Base-by-base conservation (phyloP, 2,329 filamentous ascomycete genomes). In the Colletotrichum camelliae region DNA sequence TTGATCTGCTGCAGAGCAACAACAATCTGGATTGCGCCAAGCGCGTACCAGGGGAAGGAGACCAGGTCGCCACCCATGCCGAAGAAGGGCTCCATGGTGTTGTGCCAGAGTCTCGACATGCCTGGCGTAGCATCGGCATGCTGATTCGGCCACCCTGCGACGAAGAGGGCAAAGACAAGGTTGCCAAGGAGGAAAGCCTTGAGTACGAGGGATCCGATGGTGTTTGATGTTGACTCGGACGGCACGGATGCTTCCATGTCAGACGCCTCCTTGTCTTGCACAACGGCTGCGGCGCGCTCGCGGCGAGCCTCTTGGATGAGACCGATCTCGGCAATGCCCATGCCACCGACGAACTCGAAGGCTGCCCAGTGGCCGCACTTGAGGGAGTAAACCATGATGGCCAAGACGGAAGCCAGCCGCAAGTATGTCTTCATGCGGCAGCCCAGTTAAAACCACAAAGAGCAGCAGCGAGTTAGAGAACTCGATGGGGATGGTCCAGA, bases 401-500 rank as follows among this genome's bases (percentile, higher is more conserved):
- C 75, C 2, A 84, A n/a, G 16, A 82, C 79, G 7, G 79, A 69
- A 1, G 72, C 74, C 61, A 85, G 80, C 1, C 86, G 83, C 16
- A 86, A 70, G 13, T 78, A 76, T 10, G 81, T 76, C 60, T 82
- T 81, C 37, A 86, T 76, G 24, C 84, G 80, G 18, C 4, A 87
- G 77, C 15, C 77, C 78, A 37, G 83, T 80, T n/a, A 88, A 74
- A 24, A 85, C 78, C n/a, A 85, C 75, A 72, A 88, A 88, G 8
- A 88, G 78, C 27, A 87, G 78, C 83, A 88, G 84, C 10, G 87
- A 88, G 78, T 87, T 84, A 31, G 82, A 85, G 68, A 88, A 86
- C 72, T 89, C 87, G 71, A 88, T 84, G 1, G 88, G 86, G 21
- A 89, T 87, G 2, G 87, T 88, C 88, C 87, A 89, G 18, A 89